Percentiles rank a stretch among this genome's conserved stretches.
phyloP scores from a whole-genome alignment of 78 protist genomes.

The Dictyostelium intermedium region DNA sequence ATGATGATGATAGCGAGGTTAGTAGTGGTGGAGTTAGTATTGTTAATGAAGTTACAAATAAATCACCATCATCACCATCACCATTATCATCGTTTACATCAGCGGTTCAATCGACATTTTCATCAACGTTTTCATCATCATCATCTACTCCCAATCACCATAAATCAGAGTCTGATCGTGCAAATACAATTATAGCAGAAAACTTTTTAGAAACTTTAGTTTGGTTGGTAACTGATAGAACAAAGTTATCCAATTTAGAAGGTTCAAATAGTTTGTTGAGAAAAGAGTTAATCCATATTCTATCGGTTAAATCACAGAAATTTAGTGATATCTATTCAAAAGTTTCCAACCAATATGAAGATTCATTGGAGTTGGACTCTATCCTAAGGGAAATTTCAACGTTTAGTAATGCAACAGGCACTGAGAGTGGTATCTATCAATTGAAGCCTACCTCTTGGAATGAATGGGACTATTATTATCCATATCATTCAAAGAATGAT shows the following conservation, averaged over 20 bases:
- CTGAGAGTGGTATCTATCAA: slow-evolving; percentile 38
- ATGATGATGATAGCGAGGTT: not conserved
- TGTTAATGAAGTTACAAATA: not conserved
- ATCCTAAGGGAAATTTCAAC: not conserved
- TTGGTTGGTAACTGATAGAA: slow-evolving; percentile 31
- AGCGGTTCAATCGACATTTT: not conserved
- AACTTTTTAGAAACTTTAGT: not conserved
- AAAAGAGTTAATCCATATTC: not conserved
- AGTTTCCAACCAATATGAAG: not conserved
- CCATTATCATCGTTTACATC: not conserved
- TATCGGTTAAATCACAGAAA: not conserved
- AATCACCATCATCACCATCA: not conserved
- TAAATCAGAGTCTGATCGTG: slow-evolving; percentile 1
- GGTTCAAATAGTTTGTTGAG: not conserved
- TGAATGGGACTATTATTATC: slow-evolving; percentile 36
- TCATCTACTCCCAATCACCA: not conserved
- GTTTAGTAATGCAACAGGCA: not conserved
- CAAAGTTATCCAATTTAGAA: not conserved
- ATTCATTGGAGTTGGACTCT: not conserved
- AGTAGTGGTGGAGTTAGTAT: not conserved
- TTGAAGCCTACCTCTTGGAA: slow-evolving; percentile 12
- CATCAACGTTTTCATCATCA: not conserved
- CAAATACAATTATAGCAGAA: slow-evolving; percentile 17
- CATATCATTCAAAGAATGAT: slow-evolving; percentile 29
- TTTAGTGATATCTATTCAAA: not conserved